Evolutionary conservation across 441 rosid species (phyloP).

Genomic region (Brassica hybrid): DNA sequence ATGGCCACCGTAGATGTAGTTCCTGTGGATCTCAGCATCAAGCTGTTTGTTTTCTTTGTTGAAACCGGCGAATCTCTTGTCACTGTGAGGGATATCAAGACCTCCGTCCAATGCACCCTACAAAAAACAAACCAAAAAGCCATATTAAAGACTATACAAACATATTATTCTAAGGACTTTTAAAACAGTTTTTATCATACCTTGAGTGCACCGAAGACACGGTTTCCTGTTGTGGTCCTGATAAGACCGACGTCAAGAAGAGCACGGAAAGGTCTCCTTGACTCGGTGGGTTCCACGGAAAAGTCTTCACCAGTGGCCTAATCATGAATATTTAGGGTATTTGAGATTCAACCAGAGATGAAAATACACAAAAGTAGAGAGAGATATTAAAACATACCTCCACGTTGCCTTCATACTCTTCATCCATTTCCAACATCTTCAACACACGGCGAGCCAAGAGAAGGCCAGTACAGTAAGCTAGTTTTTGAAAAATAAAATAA

Average conservation of each 20-base stretch:
- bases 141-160: neutral
- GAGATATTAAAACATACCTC: constrained; percentile 50
- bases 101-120: constrained; percentile 93
- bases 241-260: constrained; percentile 94
- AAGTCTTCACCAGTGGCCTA: constrained; percentile 93
- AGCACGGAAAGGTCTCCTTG: constrained; percentile 93
- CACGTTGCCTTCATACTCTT: constrained; percentile 72
- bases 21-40: constrained; percentile 79
- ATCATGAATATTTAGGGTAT: constrained; percentile 53
- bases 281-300: constrained; percentile 77
- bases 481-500: neutral
- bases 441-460: constrained; percentile 86
- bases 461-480: constrained; percentile 92
- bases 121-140: neutral
- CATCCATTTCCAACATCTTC: constrained; percentile 85
- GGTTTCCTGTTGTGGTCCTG: constrained; percentile 86
- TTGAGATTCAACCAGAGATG: neutral
- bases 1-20: constrained; percentile 83
- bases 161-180: too few species aligned
- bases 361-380: too few species aligned
- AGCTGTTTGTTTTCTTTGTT: constrained; percentile 75
- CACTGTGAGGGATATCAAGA: constrained; percentile 91
- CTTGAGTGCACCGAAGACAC: constrained; percentile 85
- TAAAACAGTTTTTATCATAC: constrained; percentile 45
- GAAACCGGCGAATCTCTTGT: constrained; percentile 91